Percentiles rank a stretch among this genome's conserved stretches.
phyloP scores from a whole-genome alignment of 164 flowering plant genomes.

The Vitis rotundifolia region DNA sequence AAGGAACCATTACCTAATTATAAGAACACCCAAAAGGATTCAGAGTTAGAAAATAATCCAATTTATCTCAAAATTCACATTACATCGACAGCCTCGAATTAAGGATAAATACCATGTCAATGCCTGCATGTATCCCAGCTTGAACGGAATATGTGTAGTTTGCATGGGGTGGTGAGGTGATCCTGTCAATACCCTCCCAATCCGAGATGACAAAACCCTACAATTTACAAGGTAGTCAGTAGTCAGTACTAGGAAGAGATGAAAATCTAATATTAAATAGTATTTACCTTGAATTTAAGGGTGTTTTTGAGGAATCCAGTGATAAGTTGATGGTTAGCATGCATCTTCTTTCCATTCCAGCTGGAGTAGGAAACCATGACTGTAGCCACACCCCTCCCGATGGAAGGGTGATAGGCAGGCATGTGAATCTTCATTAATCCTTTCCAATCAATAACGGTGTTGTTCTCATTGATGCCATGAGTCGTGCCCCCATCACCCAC shows the following conservation, averaged over 20 bases:
- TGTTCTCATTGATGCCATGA: conserved; percentile 30
- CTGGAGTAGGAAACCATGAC: conserved; percentile 26
- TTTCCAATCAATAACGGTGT: conserved; percentile 14
- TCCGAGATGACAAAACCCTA: conserved; percentile 29
- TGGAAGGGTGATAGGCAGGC: conserved; percentile 20
- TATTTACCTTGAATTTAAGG: neutral
- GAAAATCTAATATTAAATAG: neutral
- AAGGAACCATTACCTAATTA: conserved; percentile 25
- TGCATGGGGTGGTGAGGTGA: conserved; percentile 10
- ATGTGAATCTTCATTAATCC: conserved; percentile 26
- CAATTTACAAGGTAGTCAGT: neutral
- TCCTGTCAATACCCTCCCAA: conserved; percentile 27
- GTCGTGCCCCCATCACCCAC: conserved; percentile 42
- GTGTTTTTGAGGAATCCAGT: conserved; percentile 13
- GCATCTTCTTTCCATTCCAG: conserved; percentile 26
- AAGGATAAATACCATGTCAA: conserved; percentile 19
- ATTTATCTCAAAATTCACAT: too few relatives aligned
- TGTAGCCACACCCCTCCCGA: conserved; percentile 30
- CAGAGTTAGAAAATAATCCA: neutral
- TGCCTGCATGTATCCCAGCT: conserved; percentile 18
- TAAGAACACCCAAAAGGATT: neutral
- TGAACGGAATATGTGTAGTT: conserved; percentile 22
- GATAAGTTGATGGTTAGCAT: conserved; percentile 18
- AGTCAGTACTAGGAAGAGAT: too few relatives aligned
- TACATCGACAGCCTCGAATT: too few relatives aligned